A percentile compares a stretch with the other conserved stretches of the same genome.
phyloP scores from a whole-genome alignment of 1,139 yeast genomes.

The Yamadazyma siamensis region DNA sequence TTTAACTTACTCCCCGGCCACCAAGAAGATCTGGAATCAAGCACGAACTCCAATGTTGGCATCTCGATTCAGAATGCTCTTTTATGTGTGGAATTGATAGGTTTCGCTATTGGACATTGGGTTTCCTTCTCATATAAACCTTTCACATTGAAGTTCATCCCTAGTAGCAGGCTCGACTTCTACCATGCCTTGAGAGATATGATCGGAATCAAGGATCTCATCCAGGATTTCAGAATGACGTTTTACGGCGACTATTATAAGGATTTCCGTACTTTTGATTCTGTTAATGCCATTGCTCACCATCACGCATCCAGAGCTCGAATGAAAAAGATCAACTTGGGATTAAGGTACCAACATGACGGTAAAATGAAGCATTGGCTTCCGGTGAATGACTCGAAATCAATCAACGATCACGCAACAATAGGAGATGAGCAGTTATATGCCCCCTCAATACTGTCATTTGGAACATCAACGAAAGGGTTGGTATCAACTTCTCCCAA shows the following conservation, averaged over 20 bases:
- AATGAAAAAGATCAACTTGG: constrained; percentile 74
- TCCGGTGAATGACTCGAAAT: constrained; percentile 31
- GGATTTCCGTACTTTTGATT: constrained; percentile 79
- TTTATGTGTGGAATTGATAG: constrained; percentile 79
- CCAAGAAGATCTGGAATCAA: constrained; percentile 20
- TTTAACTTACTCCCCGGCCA: constrained; percentile 47
- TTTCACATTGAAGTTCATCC: constrained; percentile 57
- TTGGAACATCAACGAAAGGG: constrained; percentile 30
- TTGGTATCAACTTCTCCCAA: constrained; percentile 29
- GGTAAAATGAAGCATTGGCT: constrained; percentile 88
- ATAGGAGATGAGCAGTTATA: constrained; percentile 18
- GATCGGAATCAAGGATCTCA: constrained; percentile 69
- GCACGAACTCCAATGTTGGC: constrained; percentile 40
- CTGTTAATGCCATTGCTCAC: constrained; percentile 67
- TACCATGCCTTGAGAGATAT: constrained; percentile 71
- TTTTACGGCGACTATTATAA: constrained; percentile 70
- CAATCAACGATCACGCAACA: constrained; percentile 13
- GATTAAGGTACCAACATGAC: constrained; percentile 74
- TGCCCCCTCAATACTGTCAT: constrained; percentile 31
- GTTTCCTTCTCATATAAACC: constrained; percentile 76
- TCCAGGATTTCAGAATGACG: constrained; percentile 71
- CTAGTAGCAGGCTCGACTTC: constrained; percentile 64
- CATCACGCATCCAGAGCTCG: constrained; percentile 68
- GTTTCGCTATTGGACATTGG: constrained; percentile 87
- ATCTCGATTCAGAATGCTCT: constrained; percentile 73